Conservation (phyloP, 495 filamentous ascomycete genomes). For the Xylaria intraflava region DNA sequence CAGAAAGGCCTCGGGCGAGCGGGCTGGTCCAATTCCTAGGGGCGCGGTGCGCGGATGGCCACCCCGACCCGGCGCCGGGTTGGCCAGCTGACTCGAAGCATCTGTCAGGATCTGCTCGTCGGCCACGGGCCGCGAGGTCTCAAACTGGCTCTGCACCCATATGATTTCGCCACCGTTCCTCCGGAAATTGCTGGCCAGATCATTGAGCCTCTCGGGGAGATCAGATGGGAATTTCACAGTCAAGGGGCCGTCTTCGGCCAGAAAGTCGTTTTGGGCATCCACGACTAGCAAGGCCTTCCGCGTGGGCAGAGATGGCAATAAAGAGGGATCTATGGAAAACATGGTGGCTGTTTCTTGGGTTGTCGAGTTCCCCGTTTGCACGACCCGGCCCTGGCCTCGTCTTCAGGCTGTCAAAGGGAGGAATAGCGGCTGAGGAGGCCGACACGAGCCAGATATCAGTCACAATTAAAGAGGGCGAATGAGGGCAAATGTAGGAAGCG, state of each 20-base stretch:
- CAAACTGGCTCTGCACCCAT: constrained; percentile 78
- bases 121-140: constrained; percentile 49
- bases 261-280: constrained; percentile 90
- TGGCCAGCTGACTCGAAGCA: constrained; percentile 10
- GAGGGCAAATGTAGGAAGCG: not conserved
- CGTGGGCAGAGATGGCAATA: constrained; percentile 49
- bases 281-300: constrained; percentile 78
- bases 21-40: constrained; percentile 3
- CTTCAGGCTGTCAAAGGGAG: not conserved
- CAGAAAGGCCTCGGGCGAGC: constrained; percentile 31
- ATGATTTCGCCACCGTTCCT: constrained; percentile 65
- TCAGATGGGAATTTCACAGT: constrained; percentile 57
- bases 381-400: not conserved
- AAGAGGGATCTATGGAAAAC: constrained; percentile 43
- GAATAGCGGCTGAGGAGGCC: not conserved
- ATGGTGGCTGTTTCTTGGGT: constrained; percentile 21
- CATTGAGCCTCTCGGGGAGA: constrained; percentile 60
- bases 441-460: not conserved
- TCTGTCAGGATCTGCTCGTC: constrained; percentile 45
- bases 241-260: constrained; percentile 62
- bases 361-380: not conserved
- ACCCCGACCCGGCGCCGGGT: constrained; percentile 14
- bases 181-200: constrained; percentile 68
- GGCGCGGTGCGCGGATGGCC: constrained; percentile 16
- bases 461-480: not conserved